phyloP scores from a whole-genome alignment of 1,284 basidiomycete genomes.

The Ganoderma lingzhi region DNA sequence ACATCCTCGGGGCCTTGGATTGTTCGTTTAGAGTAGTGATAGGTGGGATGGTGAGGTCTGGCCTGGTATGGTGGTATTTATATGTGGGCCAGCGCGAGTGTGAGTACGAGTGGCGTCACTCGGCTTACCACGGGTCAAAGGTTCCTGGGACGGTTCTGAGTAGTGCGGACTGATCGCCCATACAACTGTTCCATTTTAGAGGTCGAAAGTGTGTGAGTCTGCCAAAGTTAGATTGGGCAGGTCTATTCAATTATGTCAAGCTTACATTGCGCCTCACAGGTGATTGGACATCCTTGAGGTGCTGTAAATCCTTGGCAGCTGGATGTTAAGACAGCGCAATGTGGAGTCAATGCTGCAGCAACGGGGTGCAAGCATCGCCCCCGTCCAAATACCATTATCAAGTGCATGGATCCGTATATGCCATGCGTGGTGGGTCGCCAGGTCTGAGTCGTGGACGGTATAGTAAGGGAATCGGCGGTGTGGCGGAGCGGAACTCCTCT shows the following conservation, averaged over 20 bases:
- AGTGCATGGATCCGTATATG: constrained; percentile 2
- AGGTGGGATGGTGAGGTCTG: not conserved
- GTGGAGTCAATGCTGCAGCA: not conserved
- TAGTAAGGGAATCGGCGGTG: not conserved
- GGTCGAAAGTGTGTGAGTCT: not conserved
- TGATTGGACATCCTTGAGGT: not conserved
- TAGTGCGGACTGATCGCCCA: too few species aligned
- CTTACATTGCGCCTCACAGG: not conserved
- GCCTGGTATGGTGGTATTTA: not conserved
- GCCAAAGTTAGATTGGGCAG: not conserved
- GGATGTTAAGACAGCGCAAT: not conserved
- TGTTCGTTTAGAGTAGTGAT: not conserved
- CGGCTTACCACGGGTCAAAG: not conserved
- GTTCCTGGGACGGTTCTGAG: not conserved
- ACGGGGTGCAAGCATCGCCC: not conserved
- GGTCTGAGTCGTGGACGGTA: not conserved
- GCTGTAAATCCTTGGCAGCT: not conserved
- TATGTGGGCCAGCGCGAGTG: not conserved
- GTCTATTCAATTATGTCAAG: not conserved
- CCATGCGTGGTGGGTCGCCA: not conserved
- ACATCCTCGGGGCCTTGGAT: constrained; percentile 2
- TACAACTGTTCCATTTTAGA: not conserved
- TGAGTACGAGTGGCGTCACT: not conserved
- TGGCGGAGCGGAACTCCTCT: not conserved
- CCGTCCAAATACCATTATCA: not conserved